phyloP scores from a whole-genome alignment of 1,284 basidiomycete species.

The Ganoderma multipileum region DNA sequence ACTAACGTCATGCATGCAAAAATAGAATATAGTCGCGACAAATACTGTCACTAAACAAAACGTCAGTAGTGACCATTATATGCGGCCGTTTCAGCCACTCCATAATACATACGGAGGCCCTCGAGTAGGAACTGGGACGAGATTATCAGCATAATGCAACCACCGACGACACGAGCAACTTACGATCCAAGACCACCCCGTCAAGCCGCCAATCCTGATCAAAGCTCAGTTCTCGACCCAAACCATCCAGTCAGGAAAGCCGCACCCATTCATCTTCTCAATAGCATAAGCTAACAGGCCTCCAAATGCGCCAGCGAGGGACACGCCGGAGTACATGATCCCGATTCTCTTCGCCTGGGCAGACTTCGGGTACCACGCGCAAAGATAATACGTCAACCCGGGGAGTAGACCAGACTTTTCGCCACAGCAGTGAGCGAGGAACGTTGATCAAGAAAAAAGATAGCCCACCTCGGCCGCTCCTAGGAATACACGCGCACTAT shows the following conservation, averaged over 20 bases:
- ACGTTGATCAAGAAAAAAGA: no score
- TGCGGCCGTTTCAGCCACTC: background rate
- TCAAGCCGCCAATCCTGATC: conserved; percentile 10
- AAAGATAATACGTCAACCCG: conserved; percentile 59
- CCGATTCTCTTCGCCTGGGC: conserved; percentile 33
- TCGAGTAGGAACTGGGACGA: conserved; percentile 10
- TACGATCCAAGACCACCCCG: conserved; percentile 18
- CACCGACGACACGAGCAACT: background rate
- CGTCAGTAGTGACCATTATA: background rate
- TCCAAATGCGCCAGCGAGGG: conserved; percentile 48
- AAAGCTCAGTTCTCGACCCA: background rate
- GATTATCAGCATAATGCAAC: background rate
- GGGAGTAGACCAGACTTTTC: conserved; percentile 54
- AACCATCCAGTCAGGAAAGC: background rate
- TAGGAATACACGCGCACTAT: conserved; percentile 14
- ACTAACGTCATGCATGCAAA: conserved; percentile 14
- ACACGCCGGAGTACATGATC: conserved; percentile 61
- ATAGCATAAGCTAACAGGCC: conserved; percentile 17
- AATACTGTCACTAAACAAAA: conserved; percentile 1
- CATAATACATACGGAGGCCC: background rate
- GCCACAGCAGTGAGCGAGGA: conserved; percentile 52
- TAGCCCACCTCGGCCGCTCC: conserved; percentile 10
- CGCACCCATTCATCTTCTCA: conserved; percentile 18
- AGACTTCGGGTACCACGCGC: conserved; percentile 35
- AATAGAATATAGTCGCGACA: conserved; percentile 8